phyloP scores from a whole-genome alignment of 106 monocot genomes.

The Cymbidium sinense region DNA sequence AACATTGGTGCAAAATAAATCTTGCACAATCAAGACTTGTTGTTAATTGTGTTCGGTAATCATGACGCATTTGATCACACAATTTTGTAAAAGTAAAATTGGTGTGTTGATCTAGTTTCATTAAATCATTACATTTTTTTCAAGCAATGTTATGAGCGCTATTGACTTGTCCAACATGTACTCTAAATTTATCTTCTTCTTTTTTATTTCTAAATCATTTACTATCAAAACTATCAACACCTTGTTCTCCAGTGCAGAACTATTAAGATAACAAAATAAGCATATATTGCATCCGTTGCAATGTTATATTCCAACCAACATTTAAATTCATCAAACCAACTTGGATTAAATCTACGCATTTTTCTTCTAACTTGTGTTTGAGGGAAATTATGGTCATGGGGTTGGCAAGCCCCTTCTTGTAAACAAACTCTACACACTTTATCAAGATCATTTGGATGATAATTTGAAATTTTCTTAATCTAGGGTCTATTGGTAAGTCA shows the following conservation, averaged over 20 bases:
- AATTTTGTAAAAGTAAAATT: too few species aligned
- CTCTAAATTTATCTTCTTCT: background rate
- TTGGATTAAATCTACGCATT: too few species aligned
- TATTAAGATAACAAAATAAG: constrained; percentile 8
- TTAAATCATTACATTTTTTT: background rate
- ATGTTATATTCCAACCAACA: constrained; percentile 1
- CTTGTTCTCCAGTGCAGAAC: background rate
- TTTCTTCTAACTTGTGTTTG: too few species aligned
- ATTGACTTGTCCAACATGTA: background rate
- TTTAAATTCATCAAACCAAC: too few species aligned
- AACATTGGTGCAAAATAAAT: background rate
- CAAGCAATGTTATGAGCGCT: constrained; percentile 3
- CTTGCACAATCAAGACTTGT: background rate
- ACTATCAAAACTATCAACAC: background rate
- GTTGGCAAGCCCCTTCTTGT: too few species aligned
- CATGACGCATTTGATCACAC: background rate
- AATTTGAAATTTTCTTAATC: too few species aligned
- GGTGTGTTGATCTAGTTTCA: background rate
- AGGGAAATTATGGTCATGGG: too few species aligned
- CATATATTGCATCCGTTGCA: background rate
- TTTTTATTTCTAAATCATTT: constrained; percentile 8
- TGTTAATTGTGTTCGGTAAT: background rate
- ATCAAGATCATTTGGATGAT: too few species aligned
- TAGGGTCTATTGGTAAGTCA: too few species aligned
- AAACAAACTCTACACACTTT: too few species aligned